phyloP scores from a whole-genome alignment of 805 yeast genomes.

The Ogataea dorogensis region DNA sequence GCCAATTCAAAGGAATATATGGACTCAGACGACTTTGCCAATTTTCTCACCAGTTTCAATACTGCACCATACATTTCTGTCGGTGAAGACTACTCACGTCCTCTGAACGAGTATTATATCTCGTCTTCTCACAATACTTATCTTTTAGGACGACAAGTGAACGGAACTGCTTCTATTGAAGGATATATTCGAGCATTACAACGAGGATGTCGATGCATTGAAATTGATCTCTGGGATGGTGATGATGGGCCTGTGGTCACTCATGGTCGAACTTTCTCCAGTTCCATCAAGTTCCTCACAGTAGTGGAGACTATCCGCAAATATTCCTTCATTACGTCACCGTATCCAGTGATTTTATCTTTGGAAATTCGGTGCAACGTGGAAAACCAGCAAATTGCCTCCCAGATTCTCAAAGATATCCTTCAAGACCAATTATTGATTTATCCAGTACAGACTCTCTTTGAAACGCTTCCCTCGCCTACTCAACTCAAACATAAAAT shows the following conservation, averaged over 20 bases:
- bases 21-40: conserved; percentile 28
- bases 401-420: conserved; percentile 47
- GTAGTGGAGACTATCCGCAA: conserved; percentile 74
- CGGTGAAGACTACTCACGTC: conserved; percentile 50
- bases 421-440: conserved; percentile 59
- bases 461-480: conserved; percentile 64
- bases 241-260: conserved; percentile 75
- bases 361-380: conserved; percentile 78
- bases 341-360: conserved; percentile 82
- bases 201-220: conserved; percentile 92
- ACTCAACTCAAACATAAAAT: conserved; percentile 65
- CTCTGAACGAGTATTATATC: conserved; percentile 82
- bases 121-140: conserved; percentile 96
- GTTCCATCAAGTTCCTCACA: conserved; percentile 63
- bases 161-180: conserved; percentile 83
- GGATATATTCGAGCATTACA: conserved; percentile 85
- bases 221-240: conserved; percentile 92
- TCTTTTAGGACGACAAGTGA: conserved; percentile 81
- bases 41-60: conserved; percentile 35
- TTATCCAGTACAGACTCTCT: conserved; percentile 33
- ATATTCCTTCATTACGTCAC: conserved; percentile 85
- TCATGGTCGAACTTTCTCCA: conserved; percentile 85
- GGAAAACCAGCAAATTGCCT: conserved; percentile 64
- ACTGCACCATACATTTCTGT: conserved; percentile 25
- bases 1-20: conserved; percentile 24